These are phyloP conservation scores for Cadophora malorum DNA, from an alignment of 2,329 filamentous ascomycete species.

Conservation along the genomic window DNA sequence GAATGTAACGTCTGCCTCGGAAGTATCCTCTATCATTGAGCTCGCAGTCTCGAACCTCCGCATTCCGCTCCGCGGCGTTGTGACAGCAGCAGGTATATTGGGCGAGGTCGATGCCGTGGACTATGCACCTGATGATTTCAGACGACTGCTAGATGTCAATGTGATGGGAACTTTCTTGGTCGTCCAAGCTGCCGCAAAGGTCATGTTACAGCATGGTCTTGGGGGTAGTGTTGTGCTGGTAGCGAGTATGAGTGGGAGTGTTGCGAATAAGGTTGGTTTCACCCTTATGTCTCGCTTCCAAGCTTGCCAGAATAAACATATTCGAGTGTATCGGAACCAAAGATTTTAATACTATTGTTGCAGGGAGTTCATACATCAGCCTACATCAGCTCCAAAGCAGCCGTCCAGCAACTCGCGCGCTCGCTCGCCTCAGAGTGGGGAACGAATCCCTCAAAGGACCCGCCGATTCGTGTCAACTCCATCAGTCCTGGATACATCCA, in stretches of 20 bases:
- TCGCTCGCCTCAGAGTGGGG: conserved; percentile 72
- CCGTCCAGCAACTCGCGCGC: conserved; percentile 65
- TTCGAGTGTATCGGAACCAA: too few species aligned
- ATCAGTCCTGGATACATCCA: conserved; percentile 72
- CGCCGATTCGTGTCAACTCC: conserved; percentile 61
- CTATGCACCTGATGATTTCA: conserved; percentile 62
- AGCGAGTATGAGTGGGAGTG: conserved; percentile 69
- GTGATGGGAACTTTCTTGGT: conserved; percentile 74
- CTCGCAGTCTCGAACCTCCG: background rate
- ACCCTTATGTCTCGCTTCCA: conserved; percentile 41
- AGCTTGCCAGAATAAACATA: background rate
- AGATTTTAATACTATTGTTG: background rate
- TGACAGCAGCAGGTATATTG: conserved; percentile 58
- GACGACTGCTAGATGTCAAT: conserved; percentile 73
- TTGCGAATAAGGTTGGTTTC: conserved; percentile 64
- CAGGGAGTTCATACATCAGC: conserved; percentile 28
- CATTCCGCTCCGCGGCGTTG: conserved; percentile 23
- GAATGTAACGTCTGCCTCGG: background rate
- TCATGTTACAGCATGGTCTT: conserved; percentile 54
- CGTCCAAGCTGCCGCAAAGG: conserved; percentile 70
- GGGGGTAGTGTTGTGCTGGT: conserved; percentile 63
- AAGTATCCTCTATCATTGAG: background rate
- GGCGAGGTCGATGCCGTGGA: conserved; percentile 54
- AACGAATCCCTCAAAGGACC: conserved; percentile 57
- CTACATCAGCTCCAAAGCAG: conserved; percentile 68